Percentiles rank a stretch among this genome's conserved stretches.
phyloP scores from a whole-genome alignment of 495 filamentous ascomycete species.

The Annulohypoxylon moriforme region DNA sequence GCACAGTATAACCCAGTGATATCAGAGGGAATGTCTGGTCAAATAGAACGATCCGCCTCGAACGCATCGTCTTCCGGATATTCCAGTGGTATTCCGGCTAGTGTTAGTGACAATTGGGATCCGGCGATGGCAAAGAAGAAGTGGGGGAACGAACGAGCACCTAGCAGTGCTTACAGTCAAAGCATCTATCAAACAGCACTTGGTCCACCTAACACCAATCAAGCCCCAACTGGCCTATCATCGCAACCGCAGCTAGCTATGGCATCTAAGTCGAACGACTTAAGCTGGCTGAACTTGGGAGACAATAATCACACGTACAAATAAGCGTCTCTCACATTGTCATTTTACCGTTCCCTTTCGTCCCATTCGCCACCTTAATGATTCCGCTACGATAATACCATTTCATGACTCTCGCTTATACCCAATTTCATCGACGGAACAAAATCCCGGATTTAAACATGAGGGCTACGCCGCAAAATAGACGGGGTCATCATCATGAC shows the following conservation, averaged over 20 bases:
- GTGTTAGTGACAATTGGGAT: constrained; percentile 65
- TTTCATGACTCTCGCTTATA: constrained; percentile 46
- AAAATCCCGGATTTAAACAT: constrained; percentile 33
- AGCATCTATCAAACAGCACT: constrained; percentile 53
- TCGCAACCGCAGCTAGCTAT: constrained; percentile 56
- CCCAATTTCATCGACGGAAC: constrained; percentile 36
- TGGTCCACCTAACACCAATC: constrained; percentile 53
- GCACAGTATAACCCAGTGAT: constrained; percentile 61
- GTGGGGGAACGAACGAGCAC: constrained; percentile 62
- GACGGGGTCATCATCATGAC: constrained; percentile 30
- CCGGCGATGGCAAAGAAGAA: constrained; percentile 54
- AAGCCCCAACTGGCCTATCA: constrained; percentile 52
- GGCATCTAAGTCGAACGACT: constrained; percentile 63
- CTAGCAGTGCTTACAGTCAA: constrained; percentile 70
- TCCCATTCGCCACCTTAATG: constrained; percentile 23
- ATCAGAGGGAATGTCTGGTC: constrained; percentile 68
- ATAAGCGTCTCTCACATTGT: constrained; percentile 1
- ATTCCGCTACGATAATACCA: constrained; percentile 36
- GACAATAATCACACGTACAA: constrained; percentile 40
- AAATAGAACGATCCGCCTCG: constrained; percentile 70
- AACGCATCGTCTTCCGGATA: constrained; percentile 62
- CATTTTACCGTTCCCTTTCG: constrained; percentile 21
- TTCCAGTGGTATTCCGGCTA: constrained; percentile 67
- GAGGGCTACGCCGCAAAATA: constrained; percentile 34
- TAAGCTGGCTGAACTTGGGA: constrained; percentile 81